Evolutionary conservation across 345 rosid species (phyloP).

Genomic region (Salix dunnii): DNA sequence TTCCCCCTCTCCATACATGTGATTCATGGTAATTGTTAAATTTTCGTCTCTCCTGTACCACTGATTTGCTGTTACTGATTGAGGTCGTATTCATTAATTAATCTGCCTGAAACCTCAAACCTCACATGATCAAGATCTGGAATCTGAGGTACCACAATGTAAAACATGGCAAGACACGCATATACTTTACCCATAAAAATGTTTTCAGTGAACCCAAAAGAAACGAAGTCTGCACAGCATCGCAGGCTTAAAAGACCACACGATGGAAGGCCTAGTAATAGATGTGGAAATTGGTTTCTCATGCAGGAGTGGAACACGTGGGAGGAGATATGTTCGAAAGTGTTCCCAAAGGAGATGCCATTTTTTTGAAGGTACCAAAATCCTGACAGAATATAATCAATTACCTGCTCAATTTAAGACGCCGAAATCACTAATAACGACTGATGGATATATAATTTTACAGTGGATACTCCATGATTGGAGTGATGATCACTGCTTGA

Average conservation of each 20-base stretch:
- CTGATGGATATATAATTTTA: neutral
- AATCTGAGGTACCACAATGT: neutral
- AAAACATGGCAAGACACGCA: neutral
- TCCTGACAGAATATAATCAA: neutral
- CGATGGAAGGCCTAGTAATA: neutral
- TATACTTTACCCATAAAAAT: neutral
- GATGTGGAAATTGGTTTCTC: neutral
- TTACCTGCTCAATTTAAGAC: neutral
- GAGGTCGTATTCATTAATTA: neutral
- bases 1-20: neutral
- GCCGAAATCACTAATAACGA: neutral
- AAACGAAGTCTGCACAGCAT: neutral
- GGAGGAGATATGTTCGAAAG: conserved; percentile 15
- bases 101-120: too few relatives aligned
- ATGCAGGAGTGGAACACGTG: conserved; percentile 13
- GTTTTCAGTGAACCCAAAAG: neutral
- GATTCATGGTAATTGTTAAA: too few relatives aligned
- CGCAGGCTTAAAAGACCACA: neutral
- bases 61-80: neutral
- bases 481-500: conserved; percentile 16
- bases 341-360: conserved; percentile 17
- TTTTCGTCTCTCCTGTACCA: too few relatives aligned
- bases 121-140: neutral
- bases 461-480: conserved; percentile 16
- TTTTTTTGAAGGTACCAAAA: conserved; percentile 8